Base-by-base conservation (phyloP, 2,329 filamentous ascomycete genomes). In the Cladosporium sp. region DNA sequence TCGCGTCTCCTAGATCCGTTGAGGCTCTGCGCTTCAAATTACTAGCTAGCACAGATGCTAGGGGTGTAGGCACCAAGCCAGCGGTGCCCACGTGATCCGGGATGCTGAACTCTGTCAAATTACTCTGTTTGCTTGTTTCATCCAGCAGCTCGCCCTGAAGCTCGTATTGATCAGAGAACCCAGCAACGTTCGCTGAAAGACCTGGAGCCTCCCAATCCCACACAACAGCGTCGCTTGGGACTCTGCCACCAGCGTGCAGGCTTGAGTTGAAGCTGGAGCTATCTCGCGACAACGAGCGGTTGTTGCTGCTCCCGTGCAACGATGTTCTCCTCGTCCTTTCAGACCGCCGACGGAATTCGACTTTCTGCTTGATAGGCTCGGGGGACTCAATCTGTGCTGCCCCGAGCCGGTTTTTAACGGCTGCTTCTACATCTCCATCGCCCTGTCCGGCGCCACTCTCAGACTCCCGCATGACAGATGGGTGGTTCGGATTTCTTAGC, bases 61-160 rank as follows among this genome's bases (percentile, higher is more conserved):
- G 56, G 18, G 46, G 59, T 53, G 38, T 53, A 8, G 58, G 41
- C 7, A 28, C 22, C 7, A 28, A 14, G 32, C 19, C 13, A 45
- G 53, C n/a, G 8, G n/a, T 14, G n/a, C 4, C 35, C 13, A 38
- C 35, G 11, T 2, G 35, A 22, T 64, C 61, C 9, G 72, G 70
- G 33, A 71, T 70, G 56, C 52, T 68, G 60, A 72, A 73, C 52
- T 74, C 69, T 4, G n/a, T 14, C 35, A 14, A 38, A 3, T 7
- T 14, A 5, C n/a, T 14, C 13, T 9, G 13, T 11, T 14, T 38
- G 56, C 66, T 63, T 33, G 35, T 34, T 22, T 28, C 31, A 41
- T 13, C 58, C 13, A 69, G 57, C n/a, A 74, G 65, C 59, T 75
- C 72, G 41, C 72, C 73, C 59, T 74, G 72, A 3, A 71, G 72